Percentiles rank a stretch among this genome's conserved stretches.
phyloP scores from a whole-genome alignment of 2,329 filamentous ascomycete genomes.

The Paraconiothyrium sp. region DNA sequence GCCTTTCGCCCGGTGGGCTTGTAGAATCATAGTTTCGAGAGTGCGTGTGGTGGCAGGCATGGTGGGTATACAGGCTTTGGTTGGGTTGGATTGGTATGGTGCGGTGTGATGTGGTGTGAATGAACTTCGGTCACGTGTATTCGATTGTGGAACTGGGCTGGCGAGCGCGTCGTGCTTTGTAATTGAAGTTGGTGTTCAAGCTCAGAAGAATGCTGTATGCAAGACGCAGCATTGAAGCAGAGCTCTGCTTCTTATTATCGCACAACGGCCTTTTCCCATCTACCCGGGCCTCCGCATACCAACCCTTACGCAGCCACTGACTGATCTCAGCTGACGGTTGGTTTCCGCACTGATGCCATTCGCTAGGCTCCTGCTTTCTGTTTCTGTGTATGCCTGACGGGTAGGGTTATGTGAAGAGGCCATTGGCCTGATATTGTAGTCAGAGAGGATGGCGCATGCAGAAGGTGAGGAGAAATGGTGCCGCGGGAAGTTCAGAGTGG shows the following conservation, averaged over 20 bases:
- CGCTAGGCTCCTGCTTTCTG: neutral
- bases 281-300: neutral
- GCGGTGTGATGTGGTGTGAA: neutral
- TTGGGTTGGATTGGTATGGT: neutral
- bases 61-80: neutral
- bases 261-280: neutral
- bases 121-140: neutral
- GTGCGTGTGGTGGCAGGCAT: slow-evolving; percentile 40
- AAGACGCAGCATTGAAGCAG: neutral
- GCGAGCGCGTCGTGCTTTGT: too few species aligned
- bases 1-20: slow-evolving; percentile 48
- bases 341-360: neutral
- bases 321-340: slow-evolving; percentile 2
- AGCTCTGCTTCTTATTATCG: neutral
- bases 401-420: neutral
- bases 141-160: neutral
- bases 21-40: slow-evolving; percentile 43
- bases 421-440: neutral
- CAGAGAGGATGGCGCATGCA: neutral
- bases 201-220: neutral
- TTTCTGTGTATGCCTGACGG: neutral
- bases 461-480: neutral
- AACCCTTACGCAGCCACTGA: neutral
- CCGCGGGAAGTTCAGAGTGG: neutral
- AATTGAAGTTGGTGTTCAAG: too few species aligned